Conservation (phyloP, 2,329 filamentous ascomycete species). For the Penicillium sp. region DNA sequence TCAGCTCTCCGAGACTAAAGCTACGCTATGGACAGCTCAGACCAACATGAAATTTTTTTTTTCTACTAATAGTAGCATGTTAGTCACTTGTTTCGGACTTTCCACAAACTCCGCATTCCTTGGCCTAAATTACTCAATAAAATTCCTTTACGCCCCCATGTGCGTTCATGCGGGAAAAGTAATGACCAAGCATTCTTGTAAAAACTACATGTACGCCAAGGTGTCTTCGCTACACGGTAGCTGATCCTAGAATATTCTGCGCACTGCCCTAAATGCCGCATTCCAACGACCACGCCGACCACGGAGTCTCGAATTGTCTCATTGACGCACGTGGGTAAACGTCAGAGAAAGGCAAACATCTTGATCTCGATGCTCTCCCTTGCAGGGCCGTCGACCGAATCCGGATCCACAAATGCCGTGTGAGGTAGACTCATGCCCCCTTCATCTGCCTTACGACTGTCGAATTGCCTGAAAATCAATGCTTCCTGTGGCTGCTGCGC, state of each 20-base stretch:
- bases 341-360: constrained; percentile 29
- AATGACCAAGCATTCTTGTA: background rate
- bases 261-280: background rate
- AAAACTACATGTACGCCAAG: background rate
- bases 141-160: background rate
- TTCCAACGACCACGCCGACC: constrained; percentile 5
- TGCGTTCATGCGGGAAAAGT: background rate
- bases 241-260: constrained; percentile 1
- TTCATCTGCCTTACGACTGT: constrained; percentile 10
- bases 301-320: constrained; percentile 2
- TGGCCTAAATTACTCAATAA: background rate
- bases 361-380: constrained; percentile 58
- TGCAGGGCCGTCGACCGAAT: constrained; percentile 36
- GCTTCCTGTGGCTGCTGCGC: constrained; percentile 19
- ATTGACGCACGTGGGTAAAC: constrained; percentile 12
- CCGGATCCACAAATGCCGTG: constrained; percentile 51
- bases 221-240: background rate
- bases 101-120: background rate
- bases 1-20: background rate
- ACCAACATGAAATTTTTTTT: background rate
- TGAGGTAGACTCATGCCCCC: constrained; percentile 43
- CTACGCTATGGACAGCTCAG: background rate
- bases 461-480: constrained; percentile 24
- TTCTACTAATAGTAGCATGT: background rate
- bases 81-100: background rate